A percentile compares a stretch with the other conserved stretches of the same genome.
Evolutionary conservation across 306 rosid species (phyloP).

Genomic region (Castanea sativa): DNA sequence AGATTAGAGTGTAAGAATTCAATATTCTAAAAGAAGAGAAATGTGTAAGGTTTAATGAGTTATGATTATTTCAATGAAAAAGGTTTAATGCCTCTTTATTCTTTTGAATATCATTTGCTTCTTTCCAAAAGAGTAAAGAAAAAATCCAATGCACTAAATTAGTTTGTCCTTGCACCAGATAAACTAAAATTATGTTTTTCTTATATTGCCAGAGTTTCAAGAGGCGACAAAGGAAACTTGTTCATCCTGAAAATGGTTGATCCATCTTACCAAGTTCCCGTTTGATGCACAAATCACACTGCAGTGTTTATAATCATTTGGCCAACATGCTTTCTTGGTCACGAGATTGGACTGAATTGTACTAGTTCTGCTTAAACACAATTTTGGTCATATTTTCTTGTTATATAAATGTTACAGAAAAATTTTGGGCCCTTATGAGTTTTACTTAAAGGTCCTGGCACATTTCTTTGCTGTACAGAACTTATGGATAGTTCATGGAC

Average conservation of each 20-base stretch:
- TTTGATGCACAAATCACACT: constrained; percentile 25
- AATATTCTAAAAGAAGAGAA: no score
- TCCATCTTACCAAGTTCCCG: constrained; percentile 77
- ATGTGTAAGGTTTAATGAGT: no score
- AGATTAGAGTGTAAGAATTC: no score
- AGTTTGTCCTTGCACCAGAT: no score
- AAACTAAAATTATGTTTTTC: background rate
- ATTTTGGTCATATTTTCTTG: background rate
- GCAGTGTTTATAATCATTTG: background rate
- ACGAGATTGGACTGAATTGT: background rate
- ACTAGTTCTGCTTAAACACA: background rate
- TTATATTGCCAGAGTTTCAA: constrained; percentile 65
- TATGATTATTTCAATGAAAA: no score
- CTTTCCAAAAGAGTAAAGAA: no score
- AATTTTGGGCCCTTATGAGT: background rate
- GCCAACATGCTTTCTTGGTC: background rate
- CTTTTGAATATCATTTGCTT: no score
- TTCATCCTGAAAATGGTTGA: constrained; percentile 84
- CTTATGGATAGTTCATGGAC: background rate
- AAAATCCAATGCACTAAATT: no score
- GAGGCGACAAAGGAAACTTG: constrained; percentile 93
- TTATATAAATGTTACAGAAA: background rate
- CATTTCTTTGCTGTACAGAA: background rate
- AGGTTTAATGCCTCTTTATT: no score
- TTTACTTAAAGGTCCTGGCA: background rate